phyloP scores from a whole-genome alignment of 2,329 filamentous ascomycete species.

The Thermothelomyces thermophilus region DNA sequence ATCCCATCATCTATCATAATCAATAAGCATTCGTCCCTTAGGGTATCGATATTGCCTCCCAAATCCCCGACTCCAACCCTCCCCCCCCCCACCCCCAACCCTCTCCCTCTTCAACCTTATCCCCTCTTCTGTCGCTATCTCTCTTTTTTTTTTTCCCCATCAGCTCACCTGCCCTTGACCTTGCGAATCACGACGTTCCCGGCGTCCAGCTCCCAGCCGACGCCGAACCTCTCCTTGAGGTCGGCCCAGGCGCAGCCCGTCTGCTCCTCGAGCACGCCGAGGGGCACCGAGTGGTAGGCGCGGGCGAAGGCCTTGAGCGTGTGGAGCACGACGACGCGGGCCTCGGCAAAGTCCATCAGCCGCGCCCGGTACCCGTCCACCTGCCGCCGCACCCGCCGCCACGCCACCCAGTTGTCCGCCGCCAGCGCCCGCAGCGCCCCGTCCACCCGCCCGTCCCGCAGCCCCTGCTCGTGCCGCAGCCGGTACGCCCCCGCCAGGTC shows the following conservation, averaged over 20 bases:
- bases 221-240: constrained; percentile 59
- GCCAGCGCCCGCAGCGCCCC: constrained; percentile 62
- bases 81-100: too few relatives aligned
- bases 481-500: constrained; percentile 68
- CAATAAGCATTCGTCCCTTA: too few relatives aligned
- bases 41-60: too few relatives aligned
- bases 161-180: constrained; percentile 34
- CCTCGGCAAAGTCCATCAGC: constrained; percentile 75
- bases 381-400: constrained; percentile 61
- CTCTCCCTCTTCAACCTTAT: too few relatives aligned
- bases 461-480: constrained; percentile 50
- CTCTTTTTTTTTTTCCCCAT: too few relatives aligned
- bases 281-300: constrained; percentile 69
- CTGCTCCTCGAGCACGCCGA: constrained; percentile 60
- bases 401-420: constrained; percentile 75
- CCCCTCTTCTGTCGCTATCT: too few relatives aligned
- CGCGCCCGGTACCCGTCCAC: constrained; percentile 76
- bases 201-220: constrained; percentile 80
- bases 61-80: too few relatives aligned
- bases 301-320: constrained; percentile 81
- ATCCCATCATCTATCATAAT: too few relatives aligned
- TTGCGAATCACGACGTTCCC: constrained; percentile 70
- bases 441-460: constrained; percentile 64
- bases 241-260: constrained; percentile 66
- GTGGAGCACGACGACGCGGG: constrained; percentile 66